A percentile compares a stretch with the other conserved stretches of the same genome.
Conservation (phyloP, 495 filamentous ascomycete species). For the Trichoderma virens region DNA sequence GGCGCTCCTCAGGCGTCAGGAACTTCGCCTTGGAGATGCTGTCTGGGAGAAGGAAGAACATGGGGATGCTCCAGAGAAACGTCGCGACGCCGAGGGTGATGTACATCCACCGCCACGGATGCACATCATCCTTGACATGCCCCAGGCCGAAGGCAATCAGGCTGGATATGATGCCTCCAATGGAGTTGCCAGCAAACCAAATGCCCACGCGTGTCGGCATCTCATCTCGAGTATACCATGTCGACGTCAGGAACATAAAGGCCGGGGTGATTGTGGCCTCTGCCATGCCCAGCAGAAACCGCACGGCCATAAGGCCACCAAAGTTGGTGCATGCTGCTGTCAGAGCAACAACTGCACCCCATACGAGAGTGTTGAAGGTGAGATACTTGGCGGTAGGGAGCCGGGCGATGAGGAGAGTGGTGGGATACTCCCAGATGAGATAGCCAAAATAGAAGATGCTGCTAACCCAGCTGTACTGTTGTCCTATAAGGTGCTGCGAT, state of each 20-base stretch:
- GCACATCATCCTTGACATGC: constrained; percentile 24
- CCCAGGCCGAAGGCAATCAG: constrained; percentile 41
- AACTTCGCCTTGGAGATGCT: constrained; percentile 22
- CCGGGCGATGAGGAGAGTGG: constrained; percentile 21
- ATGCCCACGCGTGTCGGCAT: constrained; percentile 30
- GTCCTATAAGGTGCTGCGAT: constrained; percentile 22
- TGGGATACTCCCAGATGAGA: constrained; percentile 24
- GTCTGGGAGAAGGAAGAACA: constrained; percentile 28
- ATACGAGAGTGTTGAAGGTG: constrained; percentile 20
- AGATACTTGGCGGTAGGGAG: constrained; percentile 27
- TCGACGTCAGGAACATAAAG: constrained; percentile 27
- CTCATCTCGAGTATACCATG: constrained; percentile 31
- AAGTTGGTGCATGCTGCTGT: constrained; percentile 69
- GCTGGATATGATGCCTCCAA: constrained; percentile 30
- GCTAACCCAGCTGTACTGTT: constrained; percentile 30
- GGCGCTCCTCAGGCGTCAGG: constrained; percentile 21
- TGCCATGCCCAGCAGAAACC: constrained; percentile 43
- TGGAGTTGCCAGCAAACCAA: constrained; percentile 33
- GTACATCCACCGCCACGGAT: constrained; percentile 33
- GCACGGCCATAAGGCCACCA: constrained; percentile 56
- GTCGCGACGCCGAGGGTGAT: constrained; percentile 28
- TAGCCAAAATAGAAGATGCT: constrained; percentile 32
- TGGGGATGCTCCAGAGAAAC: constrained; percentile 21
- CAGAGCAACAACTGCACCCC: constrained; percentile 5
- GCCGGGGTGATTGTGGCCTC: constrained; percentile 42